phyloP scores from a whole-genome alignment of 2,329 filamentous ascomycete species.

The Botrytis porri region DNA sequence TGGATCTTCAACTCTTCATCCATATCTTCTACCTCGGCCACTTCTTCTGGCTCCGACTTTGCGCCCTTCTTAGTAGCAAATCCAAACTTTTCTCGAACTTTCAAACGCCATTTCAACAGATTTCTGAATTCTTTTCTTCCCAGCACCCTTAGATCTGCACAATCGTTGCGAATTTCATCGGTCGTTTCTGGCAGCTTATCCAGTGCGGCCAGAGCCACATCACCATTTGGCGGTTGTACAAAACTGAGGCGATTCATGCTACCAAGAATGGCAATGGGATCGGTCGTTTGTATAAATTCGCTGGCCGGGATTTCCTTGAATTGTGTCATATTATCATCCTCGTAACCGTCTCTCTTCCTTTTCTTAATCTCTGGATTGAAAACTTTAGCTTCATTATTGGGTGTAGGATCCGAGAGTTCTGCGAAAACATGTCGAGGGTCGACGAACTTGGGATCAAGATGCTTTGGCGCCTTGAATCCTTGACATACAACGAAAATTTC shows the following conservation, averaged over 20 bases:
- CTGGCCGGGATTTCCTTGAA: conserved; percentile 86
- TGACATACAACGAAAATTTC: conserved; percentile 98
- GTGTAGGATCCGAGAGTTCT: conserved; percentile 77
- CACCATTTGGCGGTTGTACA: conserved; percentile 71
- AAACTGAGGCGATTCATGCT: conserved; percentile 82
- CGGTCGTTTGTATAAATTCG: conserved; percentile 89
- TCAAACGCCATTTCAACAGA: conserved; percentile 84
- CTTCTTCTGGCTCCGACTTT: conserved; percentile 51
- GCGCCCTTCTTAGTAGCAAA: conserved; percentile 64
- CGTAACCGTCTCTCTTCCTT: conserved; percentile 94
- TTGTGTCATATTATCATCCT: conserved; percentile 90
- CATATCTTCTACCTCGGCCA: conserved; percentile 83
- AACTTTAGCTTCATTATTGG: conserved; percentile 96
- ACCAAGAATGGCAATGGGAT: conserved; percentile 90
- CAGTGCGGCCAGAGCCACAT: conserved; percentile 82
- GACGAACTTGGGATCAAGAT: conserved; percentile 86
- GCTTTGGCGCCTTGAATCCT: conserved; percentile 92
- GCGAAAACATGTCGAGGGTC: conserved; percentile 89
- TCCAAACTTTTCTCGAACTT: conserved; percentile 86
- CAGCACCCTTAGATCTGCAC: conserved; percentile 81
- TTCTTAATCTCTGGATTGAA: conserved; percentile 98
- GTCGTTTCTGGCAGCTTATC: conserved; percentile 85
- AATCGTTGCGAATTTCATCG: conserved; percentile 73
- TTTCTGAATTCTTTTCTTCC: conserved; percentile 93
- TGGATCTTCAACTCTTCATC: conserved; percentile 91